These are phyloP conservation scores for Dendrothele bispora DNA, from an alignment of 768 basidiomycete species.

Conservation along the genomic window DNA sequence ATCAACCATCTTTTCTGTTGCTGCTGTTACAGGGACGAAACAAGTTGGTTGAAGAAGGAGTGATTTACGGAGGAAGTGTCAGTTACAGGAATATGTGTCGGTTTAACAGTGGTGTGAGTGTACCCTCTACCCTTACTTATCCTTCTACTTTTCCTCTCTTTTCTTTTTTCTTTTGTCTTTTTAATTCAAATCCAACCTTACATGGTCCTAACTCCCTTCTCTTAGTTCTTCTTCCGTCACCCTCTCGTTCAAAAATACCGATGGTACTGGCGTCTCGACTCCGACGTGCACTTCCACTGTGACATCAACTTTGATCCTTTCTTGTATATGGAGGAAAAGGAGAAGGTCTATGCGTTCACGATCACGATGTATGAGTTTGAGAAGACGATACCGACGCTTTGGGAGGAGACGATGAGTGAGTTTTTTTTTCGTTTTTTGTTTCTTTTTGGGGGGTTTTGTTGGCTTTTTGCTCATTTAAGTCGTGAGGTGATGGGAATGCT, in stretches of 20 bases:
- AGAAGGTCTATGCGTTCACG: constrained; percentile 78
- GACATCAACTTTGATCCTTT: constrained; percentile 71
- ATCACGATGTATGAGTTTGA: constrained; percentile 75
- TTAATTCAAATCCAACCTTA: no score
- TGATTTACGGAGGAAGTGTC: constrained; percentile 41
- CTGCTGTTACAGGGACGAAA: constrained; percentile 14
- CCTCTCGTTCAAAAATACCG: constrained; percentile 64
- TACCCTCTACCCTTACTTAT: constrained; percentile 23
- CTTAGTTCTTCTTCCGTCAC: constrained; percentile 75
- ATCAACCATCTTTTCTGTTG: no score
- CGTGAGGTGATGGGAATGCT: background rate
- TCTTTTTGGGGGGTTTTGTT: constrained; percentile 7
- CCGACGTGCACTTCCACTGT: constrained; percentile 76
- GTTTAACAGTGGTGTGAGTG: constrained; percentile 64
- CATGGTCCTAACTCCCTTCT: constrained; percentile 48
- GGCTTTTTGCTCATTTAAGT: background rate
- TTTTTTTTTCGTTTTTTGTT: no score
- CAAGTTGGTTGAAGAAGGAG: constrained; percentile 33
- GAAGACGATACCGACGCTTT: constrained; percentile 77
- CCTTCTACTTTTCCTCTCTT: background rate
- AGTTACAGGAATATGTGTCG: constrained; percentile 81
- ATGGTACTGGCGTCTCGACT: constrained; percentile 66
- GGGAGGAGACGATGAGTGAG: constrained; percentile 49
- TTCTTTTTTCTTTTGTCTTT: no score
- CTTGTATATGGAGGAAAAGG: constrained; percentile 67